A percentile compares a stretch with the other conserved stretches of the same genome.
These are phyloP conservation scores for Aspergillus sclerotiicarbonarius DNA, from an alignment of 495 filamentous ascomycete genomes.

Conservation along the genomic window DNA sequence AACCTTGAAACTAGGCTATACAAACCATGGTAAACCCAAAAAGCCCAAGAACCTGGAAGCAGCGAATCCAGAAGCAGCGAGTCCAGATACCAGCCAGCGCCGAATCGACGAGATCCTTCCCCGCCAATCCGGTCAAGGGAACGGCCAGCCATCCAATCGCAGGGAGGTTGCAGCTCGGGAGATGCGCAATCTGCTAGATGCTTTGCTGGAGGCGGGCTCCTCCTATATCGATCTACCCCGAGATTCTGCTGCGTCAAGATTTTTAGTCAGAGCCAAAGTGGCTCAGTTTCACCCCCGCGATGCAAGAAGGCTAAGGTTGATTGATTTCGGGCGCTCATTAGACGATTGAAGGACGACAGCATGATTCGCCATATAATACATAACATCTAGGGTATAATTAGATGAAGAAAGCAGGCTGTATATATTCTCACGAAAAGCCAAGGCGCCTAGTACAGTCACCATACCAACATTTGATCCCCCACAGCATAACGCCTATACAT, in stretches of 20 bases:
- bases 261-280: slow-evolving; percentile 79
- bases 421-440: slow-evolving; percentile 2
- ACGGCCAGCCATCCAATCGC: slow-evolving; percentile 47
- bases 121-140: slow-evolving; percentile 28
- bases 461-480: background rate
- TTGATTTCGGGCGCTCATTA: slow-evolving; percentile 81
- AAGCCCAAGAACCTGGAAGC: slow-evolving; percentile 49
- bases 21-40: slow-evolving; percentile 65
- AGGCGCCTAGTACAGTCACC: slow-evolving; percentile 4
- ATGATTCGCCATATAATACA: background rate
- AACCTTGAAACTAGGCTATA: slow-evolving; percentile 67
- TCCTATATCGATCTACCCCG: slow-evolving; percentile 67
- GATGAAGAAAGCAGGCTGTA: slow-evolving; percentile 1
- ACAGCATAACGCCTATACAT: slow-evolving; percentile 19
- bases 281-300: slow-evolving; percentile 86
- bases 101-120: slow-evolving; percentile 76
- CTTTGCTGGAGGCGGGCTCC: slow-evolving; percentile 58
- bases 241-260: slow-evolving; percentile 79
- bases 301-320: slow-evolving; percentile 67
- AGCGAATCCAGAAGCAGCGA: slow-evolving; percentile 42
- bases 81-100: slow-evolving; percentile 53
- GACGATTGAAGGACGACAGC: slow-evolving; percentile 49
- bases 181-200: slow-evolving; percentile 64
- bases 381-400: background rate
- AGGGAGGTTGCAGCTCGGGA: slow-evolving; percentile 63